These are phyloP conservation scores for Globisporangium rhizosaccharum DNA, from an alignment of 352 stramenopile species.

Conservation along the genomic window DNA sequence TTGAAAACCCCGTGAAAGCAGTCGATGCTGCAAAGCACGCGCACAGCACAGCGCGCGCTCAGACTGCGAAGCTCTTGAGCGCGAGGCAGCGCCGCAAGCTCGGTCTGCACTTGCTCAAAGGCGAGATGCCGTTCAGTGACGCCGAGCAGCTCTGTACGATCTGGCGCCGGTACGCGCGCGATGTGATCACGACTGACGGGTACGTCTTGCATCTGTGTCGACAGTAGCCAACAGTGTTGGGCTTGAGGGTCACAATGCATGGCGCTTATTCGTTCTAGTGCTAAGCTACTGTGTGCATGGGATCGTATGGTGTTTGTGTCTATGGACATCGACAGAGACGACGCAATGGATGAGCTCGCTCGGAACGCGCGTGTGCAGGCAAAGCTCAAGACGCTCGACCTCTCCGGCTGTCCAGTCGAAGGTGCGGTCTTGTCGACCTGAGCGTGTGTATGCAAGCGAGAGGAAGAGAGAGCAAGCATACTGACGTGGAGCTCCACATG, in stretches of 20 bases:
- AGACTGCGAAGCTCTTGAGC: constrained; percentile 55
- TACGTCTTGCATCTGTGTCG: neutral
- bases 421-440: constrained; percentile 18
- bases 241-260: too few relatives aligned
- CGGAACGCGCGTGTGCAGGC: constrained; percentile 29
- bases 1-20: constrained; percentile 66
- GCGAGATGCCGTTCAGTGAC: constrained; percentile 41
- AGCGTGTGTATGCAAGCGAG: neutral
- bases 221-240: too few relatives aligned
- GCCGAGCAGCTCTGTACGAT: constrained; percentile 60
- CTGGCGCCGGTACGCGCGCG: constrained; percentile 53
- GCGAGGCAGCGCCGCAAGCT: constrained; percentile 51
- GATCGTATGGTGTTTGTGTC: constrained; percentile 3
- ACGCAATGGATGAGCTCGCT: constrained; percentile 9
- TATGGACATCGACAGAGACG: constrained; percentile 3
- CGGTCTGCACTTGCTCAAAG: constrained; percentile 47
- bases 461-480: neutral
- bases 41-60: constrained; percentile 27
- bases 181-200: constrained; percentile 43
- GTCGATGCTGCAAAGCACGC: constrained; percentile 23
- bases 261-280: neutral
- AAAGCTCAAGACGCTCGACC: constrained; percentile 58
- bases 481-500: neutral
- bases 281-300: constrained; percentile 9
- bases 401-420: constrained; percentile 67